Conservation (phyloP, 225 moss, liverwort and hornwort species). For the Neckera pumila region DNA sequence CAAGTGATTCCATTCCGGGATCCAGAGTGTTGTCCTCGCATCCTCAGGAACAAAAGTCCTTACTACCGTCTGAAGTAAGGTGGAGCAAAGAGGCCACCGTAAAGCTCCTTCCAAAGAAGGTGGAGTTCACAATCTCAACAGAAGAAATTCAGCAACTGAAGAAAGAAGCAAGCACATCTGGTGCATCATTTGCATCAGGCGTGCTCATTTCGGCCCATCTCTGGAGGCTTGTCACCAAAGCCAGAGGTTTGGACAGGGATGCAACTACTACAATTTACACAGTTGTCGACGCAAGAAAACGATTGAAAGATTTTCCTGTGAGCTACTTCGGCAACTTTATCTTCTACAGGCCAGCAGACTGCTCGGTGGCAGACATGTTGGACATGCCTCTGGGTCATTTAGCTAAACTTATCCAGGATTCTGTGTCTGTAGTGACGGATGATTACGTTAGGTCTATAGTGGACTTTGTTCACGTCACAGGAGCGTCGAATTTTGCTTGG, state of each 20-base stretch:
- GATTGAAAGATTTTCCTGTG: slow-evolving; percentile 6
- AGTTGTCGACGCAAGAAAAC: slow-evolving; percentile 16
- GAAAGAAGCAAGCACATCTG: neutral
- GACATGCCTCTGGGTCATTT: slow-evolving; percentile 14
- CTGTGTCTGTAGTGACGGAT: neutral
- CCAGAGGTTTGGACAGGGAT: slow-evolving; percentile 13
- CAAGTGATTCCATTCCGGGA: neutral
- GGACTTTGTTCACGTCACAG: slow-evolving; percentile 5
- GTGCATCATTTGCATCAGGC: slow-evolving; percentile 9
- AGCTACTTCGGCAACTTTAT: slow-evolving; percentile 35
- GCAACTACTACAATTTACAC: neutral
- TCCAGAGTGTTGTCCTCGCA: neutral
- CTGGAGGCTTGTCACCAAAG: slow-evolving; percentile 22
- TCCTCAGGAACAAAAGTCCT: neutral
- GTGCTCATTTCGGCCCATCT: slow-evolving; percentile 34
- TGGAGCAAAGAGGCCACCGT: neutral
- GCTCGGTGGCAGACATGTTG: slow-evolving; percentile 10
- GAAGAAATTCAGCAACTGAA: slow-evolving; percentile 18
- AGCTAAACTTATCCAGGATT: slow-evolving; percentile 6
- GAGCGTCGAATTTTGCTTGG: neutral
- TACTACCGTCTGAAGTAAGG: neutral
- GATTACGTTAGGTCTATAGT: slow-evolving; percentile 10
- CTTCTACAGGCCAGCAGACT: neutral
- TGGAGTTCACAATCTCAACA: slow-evolving; percentile 11
- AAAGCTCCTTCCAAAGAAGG: neutral